Conservation (phyloP, 805 yeast genomes). For the Lipomyces starkeyi region DNA sequence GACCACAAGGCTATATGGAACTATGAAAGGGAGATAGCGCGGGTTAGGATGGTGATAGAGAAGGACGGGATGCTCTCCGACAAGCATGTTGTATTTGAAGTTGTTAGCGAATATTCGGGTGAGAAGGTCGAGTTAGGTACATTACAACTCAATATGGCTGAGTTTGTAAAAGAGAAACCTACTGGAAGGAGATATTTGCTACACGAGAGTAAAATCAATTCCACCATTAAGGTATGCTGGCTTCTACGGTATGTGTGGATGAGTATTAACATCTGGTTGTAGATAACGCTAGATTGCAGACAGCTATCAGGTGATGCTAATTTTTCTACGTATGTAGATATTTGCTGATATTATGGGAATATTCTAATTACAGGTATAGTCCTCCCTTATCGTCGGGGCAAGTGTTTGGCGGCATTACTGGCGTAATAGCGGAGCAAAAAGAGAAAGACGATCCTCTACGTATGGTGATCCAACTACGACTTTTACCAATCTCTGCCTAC, state of each 20-base stretch:
- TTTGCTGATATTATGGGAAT: not conserved
- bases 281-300: conserved; percentile 22
- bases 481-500: not conserved
- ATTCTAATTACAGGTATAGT: conserved; percentile 10
- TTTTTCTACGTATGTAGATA: conserved; percentile 29
- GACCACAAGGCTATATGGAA: conserved; percentile 62
- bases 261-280: not conserved
- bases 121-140: conserved; percentile 64
- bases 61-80: conserved; percentile 48
- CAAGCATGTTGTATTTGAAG: conserved; percentile 51
- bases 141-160: conserved; percentile 71
- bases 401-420: conserved; percentile 59
- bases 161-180: conserved; percentile 63
- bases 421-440: conserved; percentile 46
- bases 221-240: conserved; percentile 58
- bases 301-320: conserved; percentile 35
- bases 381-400: conserved; percentile 49
- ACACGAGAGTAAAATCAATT: conserved; percentile 80
- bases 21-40: conserved; percentile 48
- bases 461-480: conserved; percentile 15
- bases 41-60: conserved; percentile 52
- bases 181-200: conserved; percentile 68
- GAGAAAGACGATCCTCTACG: conserved; percentile 34
- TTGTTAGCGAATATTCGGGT: conserved; percentile 51
- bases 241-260: not conserved